Percentiles rank a stretch among this genome's conserved stretches.
These are phyloP conservation scores for Rhododendron henanense DNA, from an alignment of 148 eudicot species.

Conservation along the genomic window DNA sequence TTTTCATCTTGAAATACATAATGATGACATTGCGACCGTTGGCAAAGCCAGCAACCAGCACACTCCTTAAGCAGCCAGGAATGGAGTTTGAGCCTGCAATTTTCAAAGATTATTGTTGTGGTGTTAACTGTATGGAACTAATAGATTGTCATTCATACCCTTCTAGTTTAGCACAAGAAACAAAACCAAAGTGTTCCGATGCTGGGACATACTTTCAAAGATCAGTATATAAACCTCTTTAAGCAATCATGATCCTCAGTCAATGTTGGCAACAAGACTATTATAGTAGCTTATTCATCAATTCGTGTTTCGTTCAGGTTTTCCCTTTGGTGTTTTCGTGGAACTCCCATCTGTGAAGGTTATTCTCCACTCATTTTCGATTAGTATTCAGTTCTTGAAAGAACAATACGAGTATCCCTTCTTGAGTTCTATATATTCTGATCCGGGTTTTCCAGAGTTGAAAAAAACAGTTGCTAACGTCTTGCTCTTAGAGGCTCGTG, in stretches of 20 bases:
- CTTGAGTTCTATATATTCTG: no score
- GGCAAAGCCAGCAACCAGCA: neutral
- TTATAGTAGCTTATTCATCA: neutral
- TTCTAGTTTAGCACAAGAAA: neutral
- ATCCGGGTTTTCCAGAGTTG: no score
- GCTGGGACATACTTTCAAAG: neutral
- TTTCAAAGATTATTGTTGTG: neutral
- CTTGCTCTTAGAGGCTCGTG: no score
- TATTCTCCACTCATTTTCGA: no score
- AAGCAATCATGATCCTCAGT: neutral
- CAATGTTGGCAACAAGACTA: neutral
- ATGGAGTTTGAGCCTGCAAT: neutral
- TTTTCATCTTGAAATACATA: neutral
- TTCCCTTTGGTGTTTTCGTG: no score
- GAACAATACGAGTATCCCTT: no score
- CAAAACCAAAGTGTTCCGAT: neutral
- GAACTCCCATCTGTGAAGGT: no score
- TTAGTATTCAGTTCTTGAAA: no score
- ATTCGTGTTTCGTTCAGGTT: no score
- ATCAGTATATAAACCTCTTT: neutral
- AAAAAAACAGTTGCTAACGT: no score
- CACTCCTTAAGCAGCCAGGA: neutral
- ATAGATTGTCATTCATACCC: neutral
- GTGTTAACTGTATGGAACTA: neutral
- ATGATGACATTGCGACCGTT: neutral